phyloP scores from a whole-genome alignment of 805 yeast species.

The Metschnikowia noctiluminum region DNA sequence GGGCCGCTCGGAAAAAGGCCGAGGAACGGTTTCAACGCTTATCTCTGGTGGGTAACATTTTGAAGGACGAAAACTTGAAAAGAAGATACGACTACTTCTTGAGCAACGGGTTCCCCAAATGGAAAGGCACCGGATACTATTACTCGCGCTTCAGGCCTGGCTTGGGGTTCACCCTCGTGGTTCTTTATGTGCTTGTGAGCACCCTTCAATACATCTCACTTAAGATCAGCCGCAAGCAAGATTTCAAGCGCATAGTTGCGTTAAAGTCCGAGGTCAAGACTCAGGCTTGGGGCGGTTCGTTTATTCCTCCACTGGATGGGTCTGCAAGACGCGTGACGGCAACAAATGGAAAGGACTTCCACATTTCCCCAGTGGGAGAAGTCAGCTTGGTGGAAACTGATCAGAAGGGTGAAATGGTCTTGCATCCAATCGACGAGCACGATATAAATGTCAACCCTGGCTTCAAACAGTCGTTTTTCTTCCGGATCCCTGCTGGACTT shows the following conservation, averaged over 20 bases:
- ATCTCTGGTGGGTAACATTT: slow-evolving; percentile 69
- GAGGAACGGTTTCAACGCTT: slow-evolving; percentile 75
- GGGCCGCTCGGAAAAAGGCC: slow-evolving; percentile 43
- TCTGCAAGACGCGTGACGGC: slow-evolving; percentile 44
- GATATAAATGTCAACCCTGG: slow-evolving; percentile 47
- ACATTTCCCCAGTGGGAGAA: slow-evolving; percentile 55
- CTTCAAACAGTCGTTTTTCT: slow-evolving; percentile 46
- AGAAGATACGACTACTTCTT: slow-evolving; percentile 83
- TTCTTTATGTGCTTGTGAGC: slow-evolving; percentile 51
- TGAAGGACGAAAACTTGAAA: slow-evolving; percentile 52
- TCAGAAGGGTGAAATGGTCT: slow-evolving; percentile 26
- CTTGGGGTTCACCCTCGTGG: slow-evolving; percentile 44
- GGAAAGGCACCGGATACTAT: slow-evolving; percentile 65
- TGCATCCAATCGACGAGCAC: slow-evolving; percentile 43
- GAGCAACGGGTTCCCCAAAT: slow-evolving; percentile 80
- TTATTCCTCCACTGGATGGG: slow-evolving; percentile 49
- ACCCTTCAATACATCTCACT: slow-evolving; percentile 57
- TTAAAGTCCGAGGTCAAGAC: slow-evolving; percentile 50
- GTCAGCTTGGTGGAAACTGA: slow-evolving; percentile 47
- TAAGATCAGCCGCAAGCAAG: slow-evolving; percentile 52
- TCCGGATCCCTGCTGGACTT: slow-evolving; percentile 37
- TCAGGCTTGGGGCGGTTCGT: slow-evolving; percentile 55
- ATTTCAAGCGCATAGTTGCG: slow-evolving; percentile 51
- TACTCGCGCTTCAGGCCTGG: slow-evolving; percentile 72
- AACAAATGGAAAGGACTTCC: slow-evolving; percentile 47